Conservation (phyloP, 2,329 filamentous ascomycete genomes). For the Ophiocordyceps polyrhachis-furcata region DNA sequence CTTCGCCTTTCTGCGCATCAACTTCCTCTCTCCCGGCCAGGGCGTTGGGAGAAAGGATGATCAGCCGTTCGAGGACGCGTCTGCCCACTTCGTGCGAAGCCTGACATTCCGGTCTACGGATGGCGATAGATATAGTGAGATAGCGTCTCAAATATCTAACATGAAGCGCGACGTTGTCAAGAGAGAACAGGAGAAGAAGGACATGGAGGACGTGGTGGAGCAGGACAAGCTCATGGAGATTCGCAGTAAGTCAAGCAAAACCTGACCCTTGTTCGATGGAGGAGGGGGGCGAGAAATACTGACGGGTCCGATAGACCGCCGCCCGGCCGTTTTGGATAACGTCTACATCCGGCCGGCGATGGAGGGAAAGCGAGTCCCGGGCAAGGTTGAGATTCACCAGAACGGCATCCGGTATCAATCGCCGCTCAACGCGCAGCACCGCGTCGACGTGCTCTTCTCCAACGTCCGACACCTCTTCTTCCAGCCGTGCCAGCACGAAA, state of each 20-base stretch:
- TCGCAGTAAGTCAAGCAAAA: slow-evolving; percentile 43
- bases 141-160: slow-evolving; percentile 83
- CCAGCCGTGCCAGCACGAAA: slow-evolving; percentile 86
- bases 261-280: background rate
- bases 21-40: slow-evolving; percentile 91
- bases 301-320: slow-evolving; percentile 50
- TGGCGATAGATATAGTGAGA: slow-evolving; percentile 72
- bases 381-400: slow-evolving; percentile 92
- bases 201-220: slow-evolving; percentile 97
- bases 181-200: slow-evolving; percentile 96
- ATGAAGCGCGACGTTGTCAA: slow-evolving; percentile 86
- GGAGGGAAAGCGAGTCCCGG: slow-evolving; percentile 91
- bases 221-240: slow-evolving; percentile 95
- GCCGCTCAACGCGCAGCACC: slow-evolving; percentile 58
- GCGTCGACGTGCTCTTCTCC: slow-evolving; percentile 88
- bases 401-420: slow-evolving; percentile 95
- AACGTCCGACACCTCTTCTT: slow-evolving; percentile 99
- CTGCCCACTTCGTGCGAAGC: slow-evolving; percentile 88
- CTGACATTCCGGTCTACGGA: slow-evolving; percentile 88
- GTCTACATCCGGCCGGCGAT: slow-evolving; percentile 90
- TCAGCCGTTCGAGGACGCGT: slow-evolving; percentile 90
- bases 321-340: slow-evolving; percentile 76
- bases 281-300: background rate
- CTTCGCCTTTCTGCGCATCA: slow-evolving; percentile 86
- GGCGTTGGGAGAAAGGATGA: slow-evolving; percentile 95